A percentile compares a stretch with the other conserved stretches of the same genome.
Conservation (phyloP, 1,284 basidiomycete species). For the Xerocomus amazonicus region DNA sequence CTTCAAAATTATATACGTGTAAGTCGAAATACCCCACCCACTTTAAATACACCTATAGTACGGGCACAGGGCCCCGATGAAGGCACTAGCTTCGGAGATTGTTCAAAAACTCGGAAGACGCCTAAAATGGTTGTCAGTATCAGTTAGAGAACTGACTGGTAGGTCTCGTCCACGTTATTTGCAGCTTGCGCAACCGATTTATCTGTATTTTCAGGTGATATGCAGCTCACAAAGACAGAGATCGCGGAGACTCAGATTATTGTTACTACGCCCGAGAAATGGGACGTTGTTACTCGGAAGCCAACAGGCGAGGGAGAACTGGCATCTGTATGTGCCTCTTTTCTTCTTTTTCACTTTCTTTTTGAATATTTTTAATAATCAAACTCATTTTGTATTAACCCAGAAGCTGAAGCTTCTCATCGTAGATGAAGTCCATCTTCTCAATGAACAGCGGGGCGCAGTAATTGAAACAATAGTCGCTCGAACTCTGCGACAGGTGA, state of each 20-base stretch:
- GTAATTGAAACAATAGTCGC: slow-evolving; percentile 99
- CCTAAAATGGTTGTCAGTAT: slow-evolving; percentile 85
- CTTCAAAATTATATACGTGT: slow-evolving; percentile 99
- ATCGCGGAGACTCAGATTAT: slow-evolving; percentile 97
- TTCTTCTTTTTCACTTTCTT: background rate
- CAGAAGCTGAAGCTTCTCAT: slow-evolving; percentile 93
- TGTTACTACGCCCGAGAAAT: slow-evolving; percentile 99
- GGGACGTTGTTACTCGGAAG: slow-evolving; percentile 99
- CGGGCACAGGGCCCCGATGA: slow-evolving; percentile 85
- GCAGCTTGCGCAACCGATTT: background rate
- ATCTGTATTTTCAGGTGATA: slow-evolving; percentile 66
- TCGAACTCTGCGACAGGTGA: slow-evolving; percentile 85
- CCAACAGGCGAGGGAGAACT: slow-evolving; percentile 96
- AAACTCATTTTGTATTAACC: slow-evolving; percentile 5
- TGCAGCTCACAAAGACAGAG: slow-evolving; percentile 95
- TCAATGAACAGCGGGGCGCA: slow-evolving; percentile 97
- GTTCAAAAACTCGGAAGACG: slow-evolving; percentile 90
- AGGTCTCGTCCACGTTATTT: slow-evolving; percentile 1
- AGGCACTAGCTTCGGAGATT: slow-evolving; percentile 95
- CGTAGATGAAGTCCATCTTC: slow-evolving; percentile 96
- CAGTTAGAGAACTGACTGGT: slow-evolving; percentile 91
- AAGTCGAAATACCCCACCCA: slow-evolving; percentile 23
- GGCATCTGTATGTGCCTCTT: slow-evolving; percentile 61
- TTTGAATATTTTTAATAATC: background rate
- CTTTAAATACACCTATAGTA: slow-evolving; percentile 1